Percentiles rank a stretch among this genome's conserved stretches.
Evolutionary conservation across 2,329 filamentous ascomycete genomes (phyloP).

Genomic region (Apiospora koreana): DNA sequence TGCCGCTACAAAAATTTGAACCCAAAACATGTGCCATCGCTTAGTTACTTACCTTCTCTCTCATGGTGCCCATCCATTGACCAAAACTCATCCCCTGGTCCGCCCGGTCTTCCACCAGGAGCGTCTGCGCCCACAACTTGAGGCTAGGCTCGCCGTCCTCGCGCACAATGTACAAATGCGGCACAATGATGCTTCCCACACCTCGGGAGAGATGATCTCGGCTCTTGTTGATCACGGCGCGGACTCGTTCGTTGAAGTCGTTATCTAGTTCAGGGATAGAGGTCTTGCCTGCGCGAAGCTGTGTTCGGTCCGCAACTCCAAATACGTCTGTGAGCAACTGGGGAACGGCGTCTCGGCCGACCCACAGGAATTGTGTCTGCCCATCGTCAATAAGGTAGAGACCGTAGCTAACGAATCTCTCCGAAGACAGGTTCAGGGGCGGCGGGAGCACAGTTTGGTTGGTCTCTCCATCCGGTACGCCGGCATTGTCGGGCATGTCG

Average conservation of each 20-base stretch:
- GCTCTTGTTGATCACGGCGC: constrained; percentile 90
- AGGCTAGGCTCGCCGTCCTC: constrained; percentile 95
- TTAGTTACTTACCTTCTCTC: constrained; percentile 77
- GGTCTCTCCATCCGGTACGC: constrained; percentile 79
- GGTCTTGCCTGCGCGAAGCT: constrained; percentile 89
- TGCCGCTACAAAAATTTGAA: constrained; percentile 4
- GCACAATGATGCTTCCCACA: constrained; percentile 89
- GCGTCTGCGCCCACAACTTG: constrained; percentile 94
- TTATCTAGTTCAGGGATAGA: constrained; percentile 85
- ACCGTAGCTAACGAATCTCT: constrained; percentile 83
- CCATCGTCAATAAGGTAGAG: constrained; percentile 96
- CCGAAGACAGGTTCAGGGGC: constrained; percentile 82
- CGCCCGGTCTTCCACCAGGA: constrained; percentile 91
- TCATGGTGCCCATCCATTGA: constrained; percentile 88
- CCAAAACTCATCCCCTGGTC: constrained; percentile 91
- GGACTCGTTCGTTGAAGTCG: constrained; percentile 94
- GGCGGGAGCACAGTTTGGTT: constrained; percentile 89
- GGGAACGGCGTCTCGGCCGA: constrained; percentile 89
- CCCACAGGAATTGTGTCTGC: constrained; percentile 96
- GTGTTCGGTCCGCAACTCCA: constrained; percentile 77
- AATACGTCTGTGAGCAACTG: constrained; percentile 90
- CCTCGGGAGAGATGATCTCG: constrained; percentile 83
- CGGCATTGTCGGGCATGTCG: constrained; percentile 95
- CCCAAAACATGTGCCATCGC: background rate
- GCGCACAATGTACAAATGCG: constrained; percentile 88